Base-by-base conservation (phyloP, 805 yeast genomes). In the Cyberlindnera galapagoensis region DNA sequence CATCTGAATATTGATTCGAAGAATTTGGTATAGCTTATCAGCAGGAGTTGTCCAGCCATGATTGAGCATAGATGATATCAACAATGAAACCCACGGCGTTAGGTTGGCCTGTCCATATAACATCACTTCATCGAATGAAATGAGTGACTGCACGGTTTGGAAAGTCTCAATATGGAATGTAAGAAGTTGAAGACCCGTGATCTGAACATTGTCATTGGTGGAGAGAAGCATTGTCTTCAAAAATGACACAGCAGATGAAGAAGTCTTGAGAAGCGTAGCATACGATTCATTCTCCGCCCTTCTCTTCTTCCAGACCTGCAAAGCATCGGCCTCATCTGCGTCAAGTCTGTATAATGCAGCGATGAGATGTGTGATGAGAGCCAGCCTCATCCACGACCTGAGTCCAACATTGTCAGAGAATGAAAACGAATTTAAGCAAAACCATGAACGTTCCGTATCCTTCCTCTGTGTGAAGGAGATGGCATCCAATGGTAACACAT, bases 301-400 rank as follows among this genome's bases (percentile, higher is more conserved):
- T 37, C 60, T 63, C 12, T 60, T 50, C 30, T 48, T 51, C 25
- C 30, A 21, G 2, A 30, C 11, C 18, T 46, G 42, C 10, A n/a
- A n/a, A n/a, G n/a, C n/a, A n/a, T 33, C 38, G 4, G 18, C 17
- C 8, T 33, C 28, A 9, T 24, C 16, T 3, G 22, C 11, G 4
- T 18, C 25, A 28, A 36, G 21, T 9, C 18, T 16, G 30, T 26
- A 44, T 7, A 40, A 34, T 2, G 50, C 32, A 14, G 38, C 36
- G 12, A 45, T n/a, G 13, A 71, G 39, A 24, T 46, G 55, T 1
- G 56, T 34, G 7, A 65, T 18, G 0, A 71, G 74, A 7, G 47
- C 33, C 1, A 56, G 32, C 4, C 61, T 39, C 9, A 73, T 47
- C 80, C 80, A 74, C 0, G 62, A 50, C 5, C 43, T 42, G 1